phyloP scores from a whole-genome alignment of 2,329 filamentous ascomycete genomes.

The Cladosporium sp. region DNA sequence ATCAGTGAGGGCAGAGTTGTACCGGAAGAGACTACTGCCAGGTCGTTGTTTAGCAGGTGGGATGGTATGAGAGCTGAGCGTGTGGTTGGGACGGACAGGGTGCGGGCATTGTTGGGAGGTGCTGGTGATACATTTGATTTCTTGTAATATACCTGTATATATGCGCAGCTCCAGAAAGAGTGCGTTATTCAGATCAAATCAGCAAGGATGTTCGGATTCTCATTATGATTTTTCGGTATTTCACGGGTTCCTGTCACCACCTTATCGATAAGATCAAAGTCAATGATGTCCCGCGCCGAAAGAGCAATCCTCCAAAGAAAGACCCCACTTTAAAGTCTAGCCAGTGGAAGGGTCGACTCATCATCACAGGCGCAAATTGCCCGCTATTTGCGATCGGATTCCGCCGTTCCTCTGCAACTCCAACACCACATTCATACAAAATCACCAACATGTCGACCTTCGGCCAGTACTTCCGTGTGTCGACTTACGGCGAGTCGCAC shows the following conservation, averaged over 20 bases:
- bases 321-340: not conserved
- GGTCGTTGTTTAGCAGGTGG: conserved; percentile 76
- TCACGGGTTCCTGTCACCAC: no score
- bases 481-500: conserved; percentile 84
- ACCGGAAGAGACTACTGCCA: conserved; percentile 46
- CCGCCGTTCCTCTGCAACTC: not conserved
- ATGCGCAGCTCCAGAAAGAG: no score
- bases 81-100: conserved; percentile 74
- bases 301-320: not conserved
- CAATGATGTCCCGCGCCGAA: not conserved
- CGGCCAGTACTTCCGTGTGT: conserved; percentile 75
- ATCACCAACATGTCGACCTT: conserved; percentile 75
- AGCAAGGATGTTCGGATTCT: no score
- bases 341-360: not conserved
- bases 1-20: conserved; percentile 56
- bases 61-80: conserved; percentile 87
- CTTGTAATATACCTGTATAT: conserved; percentile 53
- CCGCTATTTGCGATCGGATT: not conserved
- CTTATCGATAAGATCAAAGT: no score
- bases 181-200: no score
- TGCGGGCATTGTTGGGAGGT: conserved; percentile 76
- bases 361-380: not conserved
- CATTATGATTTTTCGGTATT: no score
- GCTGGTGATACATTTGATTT: conserved; percentile 85
- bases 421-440: not conserved